Evolutionary conservation across 1,139 yeast species (phyloP).

Genomic region (Nakaseomyces nivariensis): DNA sequence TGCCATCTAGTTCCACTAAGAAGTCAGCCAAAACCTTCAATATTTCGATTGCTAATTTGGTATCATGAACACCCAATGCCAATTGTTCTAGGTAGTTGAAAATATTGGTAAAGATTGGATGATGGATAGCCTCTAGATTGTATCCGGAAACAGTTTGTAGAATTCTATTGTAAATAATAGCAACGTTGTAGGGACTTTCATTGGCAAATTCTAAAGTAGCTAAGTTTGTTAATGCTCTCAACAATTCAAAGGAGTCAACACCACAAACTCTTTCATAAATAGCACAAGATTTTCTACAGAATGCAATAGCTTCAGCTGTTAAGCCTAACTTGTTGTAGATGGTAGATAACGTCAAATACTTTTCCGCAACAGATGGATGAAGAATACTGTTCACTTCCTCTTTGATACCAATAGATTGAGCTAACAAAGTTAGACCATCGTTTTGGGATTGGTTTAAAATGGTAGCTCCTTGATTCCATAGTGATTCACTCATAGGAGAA

Average conservation of each 20-base stretch:
- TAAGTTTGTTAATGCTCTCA: slow-evolving; percentile 63
- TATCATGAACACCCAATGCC: slow-evolving; percentile 33
- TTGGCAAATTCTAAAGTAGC: slow-evolving; percentile 62
- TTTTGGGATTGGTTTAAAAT: slow-evolving; percentile 35
- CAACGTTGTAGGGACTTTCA: slow-evolving; percentile 50
- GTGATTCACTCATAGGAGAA: slow-evolving; percentile 64
- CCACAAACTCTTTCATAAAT: slow-evolving; percentile 77
- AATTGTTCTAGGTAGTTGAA: slow-evolving; percentile 51
- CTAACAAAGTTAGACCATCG: slow-evolving; percentile 47
- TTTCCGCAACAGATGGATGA: slow-evolving; percentile 69
- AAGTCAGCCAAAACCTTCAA: slow-evolving; percentile 41
- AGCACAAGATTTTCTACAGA: slow-evolving; percentile 61
- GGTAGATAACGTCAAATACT: slow-evolving; percentile 57
- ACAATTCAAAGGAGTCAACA: slow-evolving; percentile 65
- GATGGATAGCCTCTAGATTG: slow-evolving; percentile 40
- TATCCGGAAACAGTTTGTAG: slow-evolving; percentile 43
- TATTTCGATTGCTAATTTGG: slow-evolving; percentile 40
- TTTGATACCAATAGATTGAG: slow-evolving; percentile 60
- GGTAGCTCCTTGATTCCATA: slow-evolving; percentile 61
- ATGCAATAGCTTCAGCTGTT: slow-evolving; percentile 50
- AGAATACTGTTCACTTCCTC: slow-evolving; percentile 81
- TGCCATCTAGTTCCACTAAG: slow-evolving; percentile 44
- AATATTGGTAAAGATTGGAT: slow-evolving; percentile 61
- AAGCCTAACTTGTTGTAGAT: slow-evolving; percentile 54
- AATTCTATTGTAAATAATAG: slow-evolving; percentile 54